Evolutionary conservation across 2,329 filamentous ascomycete genomes (phyloP).

Genomic region (Colletotrichum endophyticum): DNA sequence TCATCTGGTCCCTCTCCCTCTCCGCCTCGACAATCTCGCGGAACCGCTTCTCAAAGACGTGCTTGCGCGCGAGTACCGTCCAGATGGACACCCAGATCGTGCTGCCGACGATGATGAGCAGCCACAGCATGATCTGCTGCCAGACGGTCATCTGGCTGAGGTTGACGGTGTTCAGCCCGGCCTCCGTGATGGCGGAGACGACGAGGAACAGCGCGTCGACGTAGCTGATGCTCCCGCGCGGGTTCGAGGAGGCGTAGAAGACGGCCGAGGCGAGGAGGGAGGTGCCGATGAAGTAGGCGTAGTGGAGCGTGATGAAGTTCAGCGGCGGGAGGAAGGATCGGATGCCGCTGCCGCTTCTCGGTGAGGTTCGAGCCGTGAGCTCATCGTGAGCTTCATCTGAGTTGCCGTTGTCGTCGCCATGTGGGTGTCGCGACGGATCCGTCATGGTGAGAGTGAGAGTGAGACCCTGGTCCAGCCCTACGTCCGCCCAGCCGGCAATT

Average conservation of each 20-base stretch:
- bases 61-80: conserved; percentile 64
- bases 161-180: conserved; percentile 72
- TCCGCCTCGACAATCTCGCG: conserved; percentile 52
- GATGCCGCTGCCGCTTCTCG: background rate
- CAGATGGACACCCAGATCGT: conserved; percentile 70
- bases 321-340: conserved; percentile 39
- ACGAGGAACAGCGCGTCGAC: conserved; percentile 71
- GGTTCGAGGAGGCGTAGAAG: conserved; percentile 63
- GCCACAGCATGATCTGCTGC: conserved; percentile 70
- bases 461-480: background rate
- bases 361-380: background rate
- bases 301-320: conserved; percentile 71
- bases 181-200: conserved; percentile 69
- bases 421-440: background rate
- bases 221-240: conserved; percentile 58
- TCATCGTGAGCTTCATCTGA: background rate
- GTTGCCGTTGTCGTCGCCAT: background rate
- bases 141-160: conserved; percentile 68
- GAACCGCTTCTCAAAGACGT: conserved; percentile 67
- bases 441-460: background rate
- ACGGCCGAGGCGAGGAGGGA: conserved; percentile 62
- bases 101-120: conserved; percentile 70
- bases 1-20: conserved; percentile 30
- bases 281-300: conserved; percentile 67
- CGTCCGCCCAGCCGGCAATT: background rate